Percentiles rank a stretch among this genome's conserved stretches.
These are phyloP conservation scores for Raffaelea albimanens DNA, from an alignment of 2,329 filamentous ascomycete species.

Conservation along the genomic window DNA sequence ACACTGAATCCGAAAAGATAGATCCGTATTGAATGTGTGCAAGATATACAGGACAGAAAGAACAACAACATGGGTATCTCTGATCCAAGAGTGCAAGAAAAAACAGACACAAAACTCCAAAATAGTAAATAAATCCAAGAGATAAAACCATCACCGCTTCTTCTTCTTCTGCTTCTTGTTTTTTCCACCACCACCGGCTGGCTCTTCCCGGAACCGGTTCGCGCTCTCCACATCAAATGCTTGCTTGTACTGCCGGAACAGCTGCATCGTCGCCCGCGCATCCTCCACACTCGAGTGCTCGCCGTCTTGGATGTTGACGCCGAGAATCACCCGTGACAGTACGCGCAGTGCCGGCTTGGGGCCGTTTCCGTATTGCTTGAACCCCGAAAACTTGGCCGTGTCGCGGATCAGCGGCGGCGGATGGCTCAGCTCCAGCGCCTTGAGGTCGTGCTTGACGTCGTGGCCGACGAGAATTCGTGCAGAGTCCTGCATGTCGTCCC, in stretches of 20 bases:
- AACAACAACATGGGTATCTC: too few relatives aligned
- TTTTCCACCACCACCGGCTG: slow-evolving; percentile 13
- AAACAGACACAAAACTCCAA: too few relatives aligned
- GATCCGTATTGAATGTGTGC: too few relatives aligned
- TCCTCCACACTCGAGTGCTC: slow-evolving; percentile 65
- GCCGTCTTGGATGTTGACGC: slow-evolving; percentile 53
- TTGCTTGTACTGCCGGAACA: slow-evolving; percentile 76
- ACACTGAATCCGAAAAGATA: too few relatives aligned
- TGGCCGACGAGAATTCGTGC: slow-evolving; percentile 69
- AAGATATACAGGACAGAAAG: too few relatives aligned
- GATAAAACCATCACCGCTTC: slow-evolving; percentile 15
- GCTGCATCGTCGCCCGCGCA: slow-evolving; percentile 78
- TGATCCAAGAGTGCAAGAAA: too few relatives aligned
- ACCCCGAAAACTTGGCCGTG: slow-evolving; percentile 68
- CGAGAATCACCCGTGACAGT: slow-evolving; percentile 47
- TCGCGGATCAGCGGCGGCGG: slow-evolving; percentile 72
- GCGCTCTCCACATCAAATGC: slow-evolving; percentile 76
- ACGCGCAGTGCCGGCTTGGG: slow-evolving; percentile 57
- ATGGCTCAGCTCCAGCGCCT: slow-evolving; percentile 69
- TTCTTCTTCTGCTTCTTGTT: slow-evolving; percentile 33
- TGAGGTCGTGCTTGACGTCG: slow-evolving; percentile 69
- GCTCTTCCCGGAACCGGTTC: slow-evolving; percentile 46
- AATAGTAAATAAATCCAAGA: too few relatives aligned
- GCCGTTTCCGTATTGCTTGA: slow-evolving; percentile 59
- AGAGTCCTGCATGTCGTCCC: slow-evolving; percentile 15